phyloP scores from a whole-genome alignment of 148 eudicot genomes.

The Fagopyrum esculentum region DNA sequence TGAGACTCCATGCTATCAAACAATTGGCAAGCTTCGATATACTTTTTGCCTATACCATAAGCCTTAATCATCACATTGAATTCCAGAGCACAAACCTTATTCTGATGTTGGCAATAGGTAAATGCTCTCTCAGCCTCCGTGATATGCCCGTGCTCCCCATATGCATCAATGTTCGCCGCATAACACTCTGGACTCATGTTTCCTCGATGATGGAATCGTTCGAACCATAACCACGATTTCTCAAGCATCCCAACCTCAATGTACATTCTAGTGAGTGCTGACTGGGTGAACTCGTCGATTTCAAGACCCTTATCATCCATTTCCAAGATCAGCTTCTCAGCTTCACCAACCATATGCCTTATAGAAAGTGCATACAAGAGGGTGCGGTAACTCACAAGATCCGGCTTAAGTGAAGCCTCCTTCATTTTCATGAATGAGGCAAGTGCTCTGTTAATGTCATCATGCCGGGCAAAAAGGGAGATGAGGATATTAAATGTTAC shows the following conservation, averaged over 20 bases:
- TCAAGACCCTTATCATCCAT: conserved; percentile 65
- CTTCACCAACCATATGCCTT: conserved; percentile 76
- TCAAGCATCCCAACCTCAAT: conserved; percentile 72
- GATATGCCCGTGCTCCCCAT: conserved; percentile 69
- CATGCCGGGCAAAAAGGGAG: conserved; percentile 63
- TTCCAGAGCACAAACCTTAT: conserved; percentile 47
- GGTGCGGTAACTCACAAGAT: conserved; percentile 74
- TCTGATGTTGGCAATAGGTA: conserved; percentile 45
- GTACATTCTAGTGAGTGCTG: conserved; percentile 86
- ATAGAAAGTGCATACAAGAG: conserved; percentile 80
- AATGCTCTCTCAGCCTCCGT: conserved; percentile 71
- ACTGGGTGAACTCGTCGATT: conserved; percentile 81
- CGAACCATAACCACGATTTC: conserved; percentile 76
- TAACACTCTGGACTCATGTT: conserved; percentile 79
- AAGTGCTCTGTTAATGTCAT: conserved; percentile 57
- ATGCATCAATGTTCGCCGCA: conserved; percentile 90
- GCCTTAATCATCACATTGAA: conserved; percentile 94
- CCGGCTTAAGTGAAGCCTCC: conserved; percentile 57
- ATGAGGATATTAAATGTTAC: conserved; percentile 87
- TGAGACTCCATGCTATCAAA: conserved; percentile 59
- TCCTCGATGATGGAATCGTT: conserved; percentile 58
- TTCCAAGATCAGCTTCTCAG: conserved; percentile 61
- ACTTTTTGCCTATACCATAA: conserved; percentile 66
- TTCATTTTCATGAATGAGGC: conserved; percentile 63
- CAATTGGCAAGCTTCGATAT: conserved; percentile 58